These are phyloP conservation scores for Backusella mclennaniae DNA, from an alignment of 192 early-diverging fungal species.

Conservation along the genomic window DNA sequence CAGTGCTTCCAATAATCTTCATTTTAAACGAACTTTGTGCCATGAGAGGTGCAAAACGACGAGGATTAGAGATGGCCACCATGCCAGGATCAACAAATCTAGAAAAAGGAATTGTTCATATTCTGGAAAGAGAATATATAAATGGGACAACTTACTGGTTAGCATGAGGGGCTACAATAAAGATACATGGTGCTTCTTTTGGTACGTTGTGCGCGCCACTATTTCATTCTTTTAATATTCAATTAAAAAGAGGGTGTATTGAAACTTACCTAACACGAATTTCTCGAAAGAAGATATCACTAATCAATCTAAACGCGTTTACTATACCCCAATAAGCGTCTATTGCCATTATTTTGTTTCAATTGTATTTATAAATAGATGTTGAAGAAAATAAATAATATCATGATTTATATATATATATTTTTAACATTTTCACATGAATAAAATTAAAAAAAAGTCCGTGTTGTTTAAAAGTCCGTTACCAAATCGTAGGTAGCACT, in stretches of 20 bases:
- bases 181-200: constrained; percentile 82
- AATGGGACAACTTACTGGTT: constrained; percentile 54
- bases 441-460: background rate
- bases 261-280: constrained; percentile 50
- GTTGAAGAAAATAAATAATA: background rate
- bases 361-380: background rate
- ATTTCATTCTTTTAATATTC: too few species aligned
- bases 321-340: constrained; percentile 64
- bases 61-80: constrained; percentile 72
- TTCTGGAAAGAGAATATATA: too few species aligned
- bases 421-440: background rate
- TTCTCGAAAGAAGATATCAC: constrained; percentile 85
- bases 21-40: constrained; percentile 85
- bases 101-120: constrained; percentile 44
- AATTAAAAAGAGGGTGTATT: too few species aligned
- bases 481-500: too few species aligned
- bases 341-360: constrained; percentile 9
- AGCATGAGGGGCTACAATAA: constrained; percentile 80
- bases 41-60: constrained; percentile 70
- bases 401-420: too few species aligned
- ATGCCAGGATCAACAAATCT: constrained; percentile 86
- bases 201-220: constrained; percentile 83
- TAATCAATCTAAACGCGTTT: constrained; percentile 57
- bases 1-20: constrained; percentile 79
- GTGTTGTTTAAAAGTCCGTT: background rate